Base-by-base conservation (phyloP, 192 early-diverging fungal genomes). In the Coemansia sp. region DNA sequence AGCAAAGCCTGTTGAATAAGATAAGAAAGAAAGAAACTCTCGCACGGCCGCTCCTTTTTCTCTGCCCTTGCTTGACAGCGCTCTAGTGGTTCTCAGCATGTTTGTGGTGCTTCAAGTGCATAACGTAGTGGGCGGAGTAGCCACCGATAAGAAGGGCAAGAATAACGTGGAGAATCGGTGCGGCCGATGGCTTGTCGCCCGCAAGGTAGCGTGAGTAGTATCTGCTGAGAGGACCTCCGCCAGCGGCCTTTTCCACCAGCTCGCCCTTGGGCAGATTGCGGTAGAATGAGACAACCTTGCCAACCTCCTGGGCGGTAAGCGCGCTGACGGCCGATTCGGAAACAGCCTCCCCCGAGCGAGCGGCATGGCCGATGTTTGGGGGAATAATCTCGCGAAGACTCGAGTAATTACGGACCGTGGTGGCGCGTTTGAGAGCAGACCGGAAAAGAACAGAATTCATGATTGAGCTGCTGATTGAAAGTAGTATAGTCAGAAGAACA, bases 71-170 rank as follows among this genome's bases (percentile, higher is more conserved):
- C 8, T 54, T 54, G 23, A 26, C 2, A 26, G 21, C 8, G 8
- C 4, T 77, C 75, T 90, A 92, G 78, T 92, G 91, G 88, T 92
- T 87, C 75, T 89, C 89, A 61, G 86, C 88, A 80, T 87, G 89
- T 89, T 91, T 92, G 89, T 92, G 91, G 87, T 91, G 86, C 86
- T 81, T 89, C 79, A 92, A 79, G 85, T 92, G 91, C 87, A 88
- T 89, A 72, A 87, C 76, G 79, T 92, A 92, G 72, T 92, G 89
- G 62, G 89, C 86, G 72, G 87, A 75, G 84, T 92, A 92, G 63
- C 88, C 88, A 65, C 76, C 67, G 26, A 79, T 74, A 64, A 89
- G 84, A 83, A 92, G 70, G 43, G 75, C 86, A 43, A 75, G 76
- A 40, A 92, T 85, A 69, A 83, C 69, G 73, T 91, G 89, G 64